Percentiles rank a stretch among this genome's conserved stretches.
phyloP scores from a whole-genome alignment of 169 alveolate genomes.

The Eimeria maxima region DNA sequence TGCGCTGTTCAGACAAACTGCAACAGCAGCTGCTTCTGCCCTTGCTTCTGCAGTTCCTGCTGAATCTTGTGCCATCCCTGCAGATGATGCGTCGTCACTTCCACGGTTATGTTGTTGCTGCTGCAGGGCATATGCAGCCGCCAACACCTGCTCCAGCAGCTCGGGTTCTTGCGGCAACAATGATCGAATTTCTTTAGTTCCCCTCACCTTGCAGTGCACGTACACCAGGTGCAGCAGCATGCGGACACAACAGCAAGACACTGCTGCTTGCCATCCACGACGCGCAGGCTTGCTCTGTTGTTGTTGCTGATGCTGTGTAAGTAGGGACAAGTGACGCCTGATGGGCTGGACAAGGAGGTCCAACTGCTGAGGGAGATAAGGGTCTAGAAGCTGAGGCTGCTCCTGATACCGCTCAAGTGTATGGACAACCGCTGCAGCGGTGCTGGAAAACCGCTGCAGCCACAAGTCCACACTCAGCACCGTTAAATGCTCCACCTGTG shows the following conservation, averaged over 20 bases:
- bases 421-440: constrained; percentile 36
- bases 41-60: constrained; percentile 8
- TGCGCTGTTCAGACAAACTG: neutral
- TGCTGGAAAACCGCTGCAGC: constrained; percentile 50
- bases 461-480: neutral
- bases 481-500: neutral
- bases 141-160: constrained; percentile 67
- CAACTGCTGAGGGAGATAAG: constrained; percentile 18
- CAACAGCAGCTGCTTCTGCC: constrained; percentile 37
- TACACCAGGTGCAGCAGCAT: constrained; percentile 73
- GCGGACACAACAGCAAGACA: constrained; percentile 25
- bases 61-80: neutral
- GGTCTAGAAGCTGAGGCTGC: constrained; percentile 60
- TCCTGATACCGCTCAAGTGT: constrained; percentile 49
- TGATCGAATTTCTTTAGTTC: neutral
- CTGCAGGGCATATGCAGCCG: constrained; percentile 29
- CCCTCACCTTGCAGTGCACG: constrained; percentile 49
- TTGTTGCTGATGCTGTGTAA: neutral
- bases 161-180: constrained; percentile 74
- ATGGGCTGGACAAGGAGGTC: neutral
- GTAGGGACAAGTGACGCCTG: constrained; percentile 10
- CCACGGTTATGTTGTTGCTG: neutral
- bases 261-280: constrained; percentile 28
- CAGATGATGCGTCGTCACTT: neutral
- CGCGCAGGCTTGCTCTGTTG: constrained; percentile 17